Conservation (phyloP, 1,139 yeast species). For the Candida tropicalis region DNA sequence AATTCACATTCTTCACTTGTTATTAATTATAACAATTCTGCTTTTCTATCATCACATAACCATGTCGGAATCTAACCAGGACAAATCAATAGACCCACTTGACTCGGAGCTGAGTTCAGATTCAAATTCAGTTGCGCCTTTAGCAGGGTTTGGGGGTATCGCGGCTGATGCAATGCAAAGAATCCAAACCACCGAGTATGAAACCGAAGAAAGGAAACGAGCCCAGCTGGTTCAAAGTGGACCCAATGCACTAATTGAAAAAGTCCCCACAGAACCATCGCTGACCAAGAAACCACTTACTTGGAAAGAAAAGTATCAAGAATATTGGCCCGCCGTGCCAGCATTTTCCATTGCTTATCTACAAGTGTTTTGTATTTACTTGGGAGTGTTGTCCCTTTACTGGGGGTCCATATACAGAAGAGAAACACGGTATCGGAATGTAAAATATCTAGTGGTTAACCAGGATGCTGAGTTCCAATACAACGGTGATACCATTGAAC, state of each 20-base stretch:
- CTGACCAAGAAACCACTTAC: constrained; percentile 8
- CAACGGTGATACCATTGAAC: constrained; percentile 24
- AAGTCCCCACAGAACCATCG: neutral
- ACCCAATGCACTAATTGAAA: neutral
- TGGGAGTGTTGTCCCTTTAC: constrained; percentile 50
- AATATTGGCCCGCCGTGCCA: constrained; percentile 12
- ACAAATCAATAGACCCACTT: constrained; percentile 6
- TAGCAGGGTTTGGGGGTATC: neutral
- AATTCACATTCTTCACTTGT: too few relatives aligned
- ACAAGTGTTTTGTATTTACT: constrained; percentile 20
- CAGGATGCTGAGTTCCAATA: constrained; percentile 37
- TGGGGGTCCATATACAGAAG: constrained; percentile 63
- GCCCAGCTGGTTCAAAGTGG: too few relatives aligned
- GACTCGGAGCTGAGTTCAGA: neutral
- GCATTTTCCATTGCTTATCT: constrained; percentile 13
- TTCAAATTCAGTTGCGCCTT: neutral
- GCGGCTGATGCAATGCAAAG: neutral
- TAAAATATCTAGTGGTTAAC: constrained; percentile 49
- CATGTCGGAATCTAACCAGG: neutral
- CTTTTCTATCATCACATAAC: too few relatives aligned
- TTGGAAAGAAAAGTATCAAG: constrained; percentile 8
- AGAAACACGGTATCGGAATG: constrained; percentile 33
- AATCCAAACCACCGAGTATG: neutral
- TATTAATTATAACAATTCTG: too few relatives aligned
- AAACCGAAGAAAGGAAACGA: neutral